Percentiles rank a stretch among this genome's conserved stretches.
Conservation (phyloP, 257 asterid genomes). For the Linderniella brevidens region DNA sequence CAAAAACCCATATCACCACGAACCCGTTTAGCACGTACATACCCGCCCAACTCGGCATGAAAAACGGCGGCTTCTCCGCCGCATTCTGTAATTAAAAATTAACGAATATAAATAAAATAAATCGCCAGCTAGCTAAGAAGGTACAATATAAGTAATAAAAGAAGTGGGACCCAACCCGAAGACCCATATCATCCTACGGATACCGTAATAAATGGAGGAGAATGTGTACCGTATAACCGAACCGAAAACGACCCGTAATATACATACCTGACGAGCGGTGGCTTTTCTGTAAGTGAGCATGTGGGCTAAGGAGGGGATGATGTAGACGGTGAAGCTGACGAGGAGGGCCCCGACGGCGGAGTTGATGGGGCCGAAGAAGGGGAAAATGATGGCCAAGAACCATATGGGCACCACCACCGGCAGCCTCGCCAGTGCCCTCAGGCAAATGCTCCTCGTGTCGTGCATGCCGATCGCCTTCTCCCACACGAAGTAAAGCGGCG, state of each 20-base stretch:
- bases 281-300: slow-evolving; percentile 79
- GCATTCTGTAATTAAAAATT: slow-evolving; percentile 44
- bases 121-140: neutral
- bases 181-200: no score
- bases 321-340: slow-evolving; percentile 90
- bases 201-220: no score
- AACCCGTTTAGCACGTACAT: slow-evolving; percentile 61
- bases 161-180: no score
- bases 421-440: slow-evolving; percentile 73
- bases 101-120: neutral
- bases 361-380: slow-evolving; percentile 87
- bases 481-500: slow-evolving; percentile 92
- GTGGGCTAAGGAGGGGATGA: slow-evolving; percentile 79
- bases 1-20: slow-evolving; percentile 50
- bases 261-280: slow-evolving; percentile 58
- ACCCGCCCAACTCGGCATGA: slow-evolving; percentile 75
- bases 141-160: no score
- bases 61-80: slow-evolving; percentile 82
- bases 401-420: slow-evolving; percentile 91
- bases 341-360: slow-evolving; percentile 91
- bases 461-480: slow-evolving; percentile 96
- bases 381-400: slow-evolving; percentile 92
- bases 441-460: slow-evolving; percentile 62
- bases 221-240: no score
- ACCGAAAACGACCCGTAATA: no score